Evolutionary conservation across 2,329 filamentous ascomycete genomes (phyloP), one percentile per base, ranked within the genome.

Genomic region (Aspergillus caelatus): DNA sequence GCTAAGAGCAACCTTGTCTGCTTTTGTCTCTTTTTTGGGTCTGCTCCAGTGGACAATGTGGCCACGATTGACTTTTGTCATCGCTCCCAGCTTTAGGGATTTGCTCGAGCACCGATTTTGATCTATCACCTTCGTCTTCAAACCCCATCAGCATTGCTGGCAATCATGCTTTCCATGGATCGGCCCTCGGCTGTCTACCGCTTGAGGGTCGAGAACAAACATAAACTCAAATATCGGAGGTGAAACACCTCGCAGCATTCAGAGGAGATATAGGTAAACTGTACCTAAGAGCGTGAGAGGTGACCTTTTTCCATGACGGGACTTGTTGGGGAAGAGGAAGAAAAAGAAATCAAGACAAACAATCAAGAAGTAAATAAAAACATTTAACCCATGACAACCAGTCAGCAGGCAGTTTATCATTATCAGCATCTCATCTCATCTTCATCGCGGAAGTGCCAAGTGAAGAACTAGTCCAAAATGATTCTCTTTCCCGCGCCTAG

Each of bases 101-200:
- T 67, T 58, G 57, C 57, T 68, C 61, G 59, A 63, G n/a, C 57
- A 32, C 62, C 57, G 60, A 57, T 65, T 68, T 63, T 62, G 67
- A 69, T 62, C 62, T 65, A 60, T 69, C 66, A 68, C 53, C 58
- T 52, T 50, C 14, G 46, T 50, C 21, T 32, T 45, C 30, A 41
- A 23, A 11, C 28, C 26, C 48, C 36, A 26, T 30, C 12, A 16
- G 26, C 16, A 50, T 30, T 50, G 26, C 14, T 50, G 45, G 45
- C 23, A 50, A 16, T 30, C 16, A 28, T 28, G 23, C 16, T 50
- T 30, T n/a, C 26, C 26, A 50, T 10, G 11, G 45, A 50, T 50
- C 23, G 26, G 16, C 46, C 12, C 23, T 48, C 45, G 21, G 23
- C 14, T 48, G 21, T 48, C 11, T 28, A 50, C 48, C 16, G 48